Evolutionary conservation across 2,329 filamentous ascomycete genomes (phyloP).

Genomic region (Fusarium liriodendri): DNA sequence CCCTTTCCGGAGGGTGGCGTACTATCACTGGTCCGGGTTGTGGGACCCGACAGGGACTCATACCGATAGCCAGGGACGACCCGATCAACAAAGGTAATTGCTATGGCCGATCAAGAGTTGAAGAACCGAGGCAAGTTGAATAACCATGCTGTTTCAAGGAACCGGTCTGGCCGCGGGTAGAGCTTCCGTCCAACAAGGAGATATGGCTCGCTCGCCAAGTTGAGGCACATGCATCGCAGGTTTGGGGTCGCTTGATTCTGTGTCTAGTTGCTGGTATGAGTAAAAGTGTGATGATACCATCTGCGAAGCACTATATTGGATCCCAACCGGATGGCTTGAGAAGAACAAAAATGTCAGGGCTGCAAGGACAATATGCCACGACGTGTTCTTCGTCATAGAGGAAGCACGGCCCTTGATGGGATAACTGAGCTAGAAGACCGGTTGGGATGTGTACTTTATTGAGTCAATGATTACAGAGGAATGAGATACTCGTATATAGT

Average conservation of each 20-base stretch:
- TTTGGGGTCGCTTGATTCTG: neutral
- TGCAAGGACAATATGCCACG: no score
- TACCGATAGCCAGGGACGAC: neutral
- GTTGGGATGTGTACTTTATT: no score
- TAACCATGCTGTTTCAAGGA: neutral
- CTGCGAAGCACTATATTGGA: no score
- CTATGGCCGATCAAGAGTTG: neutral
- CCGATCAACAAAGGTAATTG: neutral
- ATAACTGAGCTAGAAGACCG: no score
- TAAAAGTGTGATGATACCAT: no score
- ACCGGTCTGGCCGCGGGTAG: neutral
- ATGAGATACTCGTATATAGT: neutral
- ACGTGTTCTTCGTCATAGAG: no score
- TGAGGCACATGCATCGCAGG: neutral
- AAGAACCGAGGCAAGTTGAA: neutral
- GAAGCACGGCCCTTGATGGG: no score
- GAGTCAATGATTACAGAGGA: accelerated
- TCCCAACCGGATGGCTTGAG: no score
- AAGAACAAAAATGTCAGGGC: no score
- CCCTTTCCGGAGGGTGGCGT: neutral
- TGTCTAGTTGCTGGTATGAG: neutral
- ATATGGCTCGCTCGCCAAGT: neutral
- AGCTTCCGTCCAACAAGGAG: neutral
- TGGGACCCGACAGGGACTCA: neutral
- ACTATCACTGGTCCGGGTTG: neutral